Percentiles rank a stretch among this genome's conserved stretches.
These are phyloP conservation scores for Lippia alba DNA, from an alignment of 305 asterid species.

Conservation along the genomic window DNA sequence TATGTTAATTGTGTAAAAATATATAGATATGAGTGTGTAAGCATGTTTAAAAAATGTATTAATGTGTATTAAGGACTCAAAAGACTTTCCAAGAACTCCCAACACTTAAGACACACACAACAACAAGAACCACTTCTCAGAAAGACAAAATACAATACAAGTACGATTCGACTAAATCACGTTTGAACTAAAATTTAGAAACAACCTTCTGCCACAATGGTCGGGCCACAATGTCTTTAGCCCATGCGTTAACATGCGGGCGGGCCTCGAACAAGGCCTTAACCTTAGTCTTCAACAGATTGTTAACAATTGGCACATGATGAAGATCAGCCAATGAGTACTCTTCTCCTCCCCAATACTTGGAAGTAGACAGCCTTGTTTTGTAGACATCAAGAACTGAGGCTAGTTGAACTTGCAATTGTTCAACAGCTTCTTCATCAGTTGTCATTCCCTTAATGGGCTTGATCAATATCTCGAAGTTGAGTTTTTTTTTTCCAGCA, in stretches of 20 bases:
- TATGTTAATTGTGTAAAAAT: too few relatives aligned
- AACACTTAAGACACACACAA: neutral
- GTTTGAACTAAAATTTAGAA: neutral
- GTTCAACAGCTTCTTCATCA: too few relatives aligned
- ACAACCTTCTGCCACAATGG: slow-evolving; percentile 58
- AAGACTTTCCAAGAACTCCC: too few relatives aligned
- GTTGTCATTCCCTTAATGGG: too few relatives aligned
- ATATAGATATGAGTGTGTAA: too few relatives aligned
- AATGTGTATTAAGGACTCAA: too few relatives aligned
- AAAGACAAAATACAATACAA: too few relatives aligned
- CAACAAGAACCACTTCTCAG: neutral
- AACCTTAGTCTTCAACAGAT: slow-evolving; percentile 50
- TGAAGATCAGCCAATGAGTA: slow-evolving; percentile 61
- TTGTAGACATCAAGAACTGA: slow-evolving; percentile 57
- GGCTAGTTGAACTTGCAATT: slow-evolving; percentile 44
- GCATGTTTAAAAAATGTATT: too few relatives aligned
- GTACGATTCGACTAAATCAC: neutral
- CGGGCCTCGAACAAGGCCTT: slow-evolving; percentile 56
- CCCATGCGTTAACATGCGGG: slow-evolving; percentile 55
- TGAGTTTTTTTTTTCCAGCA: too few relatives aligned
- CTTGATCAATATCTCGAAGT: too few relatives aligned
- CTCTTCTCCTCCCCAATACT: too few relatives aligned
- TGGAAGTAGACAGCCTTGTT: too few relatives aligned
- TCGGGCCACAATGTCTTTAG: slow-evolving; percentile 50
- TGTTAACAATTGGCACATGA: slow-evolving; percentile 52